phyloP scores from a whole-genome alignment of 2,329 filamentous ascomycete species.

The Tolypocladium inflatum region DNA sequence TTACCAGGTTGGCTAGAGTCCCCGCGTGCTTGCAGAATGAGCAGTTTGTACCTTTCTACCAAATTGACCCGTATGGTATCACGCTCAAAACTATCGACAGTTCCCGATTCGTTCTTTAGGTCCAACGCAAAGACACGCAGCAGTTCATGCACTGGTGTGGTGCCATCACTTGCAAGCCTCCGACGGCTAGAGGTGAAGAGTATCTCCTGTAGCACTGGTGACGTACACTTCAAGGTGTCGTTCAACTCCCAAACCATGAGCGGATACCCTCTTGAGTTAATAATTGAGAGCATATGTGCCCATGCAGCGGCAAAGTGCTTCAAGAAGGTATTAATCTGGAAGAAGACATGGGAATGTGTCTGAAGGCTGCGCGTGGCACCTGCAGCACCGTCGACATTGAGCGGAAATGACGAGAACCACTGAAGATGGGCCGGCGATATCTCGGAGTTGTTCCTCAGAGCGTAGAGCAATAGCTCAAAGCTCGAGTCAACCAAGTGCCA shows the following conservation, averaged over 20 bases:
- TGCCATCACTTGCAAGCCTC: slow-evolving; percentile 13
- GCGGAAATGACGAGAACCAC: slow-evolving; percentile 21
- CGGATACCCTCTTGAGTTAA: slow-evolving; percentile 14
- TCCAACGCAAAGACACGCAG: slow-evolving; percentile 15
- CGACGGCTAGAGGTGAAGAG: slow-evolving; percentile 21
- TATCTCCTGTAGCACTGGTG: slow-evolving; percentile 12
- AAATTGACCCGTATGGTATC: background rate
- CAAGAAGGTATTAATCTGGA: slow-evolving; percentile 14
- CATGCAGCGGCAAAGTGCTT: slow-evolving; percentile 11
- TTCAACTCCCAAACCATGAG: slow-evolving; percentile 16
- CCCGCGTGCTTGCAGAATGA: background rate
- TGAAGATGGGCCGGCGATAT: slow-evolving; percentile 12
- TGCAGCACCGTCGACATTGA: background rate
- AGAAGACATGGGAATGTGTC: background rate
- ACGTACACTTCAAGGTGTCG: slow-evolving; percentile 14
- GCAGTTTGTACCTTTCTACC: background rate
- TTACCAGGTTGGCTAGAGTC: background rate
- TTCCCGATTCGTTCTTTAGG: slow-evolving; percentile 9
- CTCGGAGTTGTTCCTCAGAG: slow-evolving; percentile 13
- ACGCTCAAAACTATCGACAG: background rate
- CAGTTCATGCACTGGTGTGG: slow-evolving; percentile 6
- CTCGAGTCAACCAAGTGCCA: slow-evolving; percentile 9
- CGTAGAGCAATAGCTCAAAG: slow-evolving; percentile 9
- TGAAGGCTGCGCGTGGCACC: background rate
- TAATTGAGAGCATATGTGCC: slow-evolving; percentile 6